These are phyloP conservation scores for Phragmites australis DNA, from an alignment of 176 grass and related monocot genomes.

Conservation along the genomic window DNA sequence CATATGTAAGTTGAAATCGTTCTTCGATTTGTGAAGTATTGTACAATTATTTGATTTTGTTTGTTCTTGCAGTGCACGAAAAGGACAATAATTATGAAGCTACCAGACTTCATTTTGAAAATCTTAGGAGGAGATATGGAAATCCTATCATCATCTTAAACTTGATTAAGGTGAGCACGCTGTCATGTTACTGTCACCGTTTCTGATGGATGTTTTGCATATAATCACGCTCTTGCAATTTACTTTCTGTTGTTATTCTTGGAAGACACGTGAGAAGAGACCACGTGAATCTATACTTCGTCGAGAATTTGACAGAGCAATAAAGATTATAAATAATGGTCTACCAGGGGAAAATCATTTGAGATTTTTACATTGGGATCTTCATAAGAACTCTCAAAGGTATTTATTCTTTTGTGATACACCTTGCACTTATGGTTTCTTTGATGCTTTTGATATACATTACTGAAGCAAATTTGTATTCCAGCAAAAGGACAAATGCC, in stretches of 20 bases:
- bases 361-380: constrained; percentile 96
- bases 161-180: constrained; percentile 77
- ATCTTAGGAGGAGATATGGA: constrained; percentile 87
- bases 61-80: constrained; percentile 48
- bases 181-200: background rate
- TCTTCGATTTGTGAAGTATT: constrained; percentile 7
- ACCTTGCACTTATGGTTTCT: constrained; percentile 9
- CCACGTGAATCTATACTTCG: constrained; percentile 90
- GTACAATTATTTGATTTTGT: constrained; percentile 15
- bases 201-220: constrained; percentile 32
- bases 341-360: constrained; percentile 68
- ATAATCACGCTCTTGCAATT: constrained; percentile 25
- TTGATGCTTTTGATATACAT: constrained; percentile 27
- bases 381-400: constrained; percentile 84
- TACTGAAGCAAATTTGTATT: constrained; percentile 42
- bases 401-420: constrained; percentile 39
- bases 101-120: constrained; percentile 90
- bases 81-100: constrained; percentile 85
- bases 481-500: constrained; percentile 68
- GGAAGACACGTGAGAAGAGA: constrained; percentile 72
- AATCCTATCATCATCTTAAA: constrained; percentile 96
- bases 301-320: constrained; percentile 73
- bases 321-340: constrained; percentile 78
- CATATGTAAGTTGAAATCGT: constrained; percentile 62
- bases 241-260: constrained; percentile 24